phyloP scores from a whole-genome alignment of 2,329 filamentous ascomycete genomes.

The Arthrobotrys sinensis region DNA sequence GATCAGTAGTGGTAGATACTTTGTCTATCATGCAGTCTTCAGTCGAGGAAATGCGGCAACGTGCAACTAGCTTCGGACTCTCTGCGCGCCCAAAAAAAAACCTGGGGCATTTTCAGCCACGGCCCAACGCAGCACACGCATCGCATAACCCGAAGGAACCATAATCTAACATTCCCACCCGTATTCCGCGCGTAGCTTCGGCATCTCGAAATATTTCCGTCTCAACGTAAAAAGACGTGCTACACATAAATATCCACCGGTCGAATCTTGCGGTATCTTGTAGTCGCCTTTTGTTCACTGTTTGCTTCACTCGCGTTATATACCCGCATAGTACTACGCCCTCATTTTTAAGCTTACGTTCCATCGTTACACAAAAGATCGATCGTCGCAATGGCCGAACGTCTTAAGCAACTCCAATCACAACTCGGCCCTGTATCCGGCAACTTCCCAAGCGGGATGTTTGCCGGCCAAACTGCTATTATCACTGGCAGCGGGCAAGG shows the following conservation, averaged over 20 bases:
- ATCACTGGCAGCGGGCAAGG: slow-evolving; percentile 89
- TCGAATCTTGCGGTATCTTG: not conserved
- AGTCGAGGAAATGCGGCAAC: too few relatives aligned
- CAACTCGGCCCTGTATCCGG: slow-evolving; percentile 72
- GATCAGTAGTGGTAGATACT: too few relatives aligned
- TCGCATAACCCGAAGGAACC: slow-evolving; percentile 22
- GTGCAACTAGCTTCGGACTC: too few relatives aligned
- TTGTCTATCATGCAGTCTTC: too few relatives aligned
- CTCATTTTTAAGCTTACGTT: not conserved
- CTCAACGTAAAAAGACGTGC: not conserved
- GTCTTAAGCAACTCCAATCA: slow-evolving; percentile 79
- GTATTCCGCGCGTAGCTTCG: slow-evolving; percentile 29
- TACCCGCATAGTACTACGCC: not conserved
- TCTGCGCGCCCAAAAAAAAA: slow-evolving; percentile 3
- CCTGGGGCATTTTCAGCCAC: slow-evolving; percentile 50
- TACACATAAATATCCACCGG: slow-evolving; percentile 43
- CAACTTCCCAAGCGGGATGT: slow-evolving; percentile 84
- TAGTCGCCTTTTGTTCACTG: not conserved
- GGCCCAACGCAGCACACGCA: slow-evolving; percentile 33
- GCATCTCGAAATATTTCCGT: slow-evolving; percentile 12
- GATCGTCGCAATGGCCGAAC: slow-evolving; percentile 66
- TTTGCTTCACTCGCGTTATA: slow-evolving; percentile 1
- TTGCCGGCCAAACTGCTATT: slow-evolving; percentile 86
- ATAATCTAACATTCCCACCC: not conserved
- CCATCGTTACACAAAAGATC: not conserved